Evolutionary conservation across 176 grass and related monocot genomes (phyloP), one percentile per base, ranked within the genome.

Genomic region (Lolium rigidum): DNA sequence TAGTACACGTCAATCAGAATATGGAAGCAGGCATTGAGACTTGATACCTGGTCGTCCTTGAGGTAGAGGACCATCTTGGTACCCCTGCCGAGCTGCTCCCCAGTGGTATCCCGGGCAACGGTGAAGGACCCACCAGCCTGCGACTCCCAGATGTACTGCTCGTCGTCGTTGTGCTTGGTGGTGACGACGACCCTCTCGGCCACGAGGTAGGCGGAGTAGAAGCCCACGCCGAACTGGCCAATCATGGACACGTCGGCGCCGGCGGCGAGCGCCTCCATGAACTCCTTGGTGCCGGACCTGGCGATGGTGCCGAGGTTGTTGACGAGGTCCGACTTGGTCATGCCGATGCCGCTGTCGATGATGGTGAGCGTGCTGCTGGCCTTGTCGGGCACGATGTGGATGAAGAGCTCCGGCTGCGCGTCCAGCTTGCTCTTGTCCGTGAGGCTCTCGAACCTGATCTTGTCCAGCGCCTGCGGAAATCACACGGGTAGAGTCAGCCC

Each of bases 361-460:
- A 96, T 96, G 43, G 91, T 41, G n/a, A 96, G 79, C 7, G 94
- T 91, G 84, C 84, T 95, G 47, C 12, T 74, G 6, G 91, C 91
- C 89, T 97, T 97, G 87, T 97, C 94, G 1, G 94, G 94, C 20
- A 97, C 39, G 55, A 97, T 94, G 80, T 97, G 92, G 77, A 97
- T 97, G 76, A 92, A 97, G 43, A 97, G 90, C 88, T 94, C 95
- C 0, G 92, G 92, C 88, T 97, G 90, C 0, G 86, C 85, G 70
- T 97, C 95, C 3, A 97, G 95, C 92, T 97, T 97, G 92, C 90
- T 97, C 95, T 97, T 97, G 84, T 97, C 92, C 10, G 92, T 97
- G 10, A 97, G 88, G 69, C 92, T 89, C 92, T 97, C 95, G 72
- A 97, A 97, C 81, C 90, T 91, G 84, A 92, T 97, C 75, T 97